Evolutionary conservation across 2,329 filamentous ascomycete genomes (phyloP).

Genomic region (Aspergillus sp.): DNA sequence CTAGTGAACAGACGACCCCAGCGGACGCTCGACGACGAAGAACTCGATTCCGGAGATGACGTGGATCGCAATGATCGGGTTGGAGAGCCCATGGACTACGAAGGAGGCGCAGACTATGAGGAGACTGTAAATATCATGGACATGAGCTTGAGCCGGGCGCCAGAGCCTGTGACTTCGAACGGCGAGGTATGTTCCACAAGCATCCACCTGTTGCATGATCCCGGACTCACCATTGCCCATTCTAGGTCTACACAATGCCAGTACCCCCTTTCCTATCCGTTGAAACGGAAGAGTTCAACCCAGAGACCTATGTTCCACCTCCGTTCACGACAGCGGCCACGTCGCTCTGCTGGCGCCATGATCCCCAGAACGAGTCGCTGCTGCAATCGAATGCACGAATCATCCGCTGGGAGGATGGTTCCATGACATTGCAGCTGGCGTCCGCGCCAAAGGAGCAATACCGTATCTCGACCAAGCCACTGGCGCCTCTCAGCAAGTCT

Average conservation of each 20-base stretch:
- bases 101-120: slow-evolving; percentile 42
- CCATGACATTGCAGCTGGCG: slow-evolving; percentile 65
- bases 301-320: slow-evolving; percentile 62
- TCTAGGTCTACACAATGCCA: slow-evolving; percentile 62
- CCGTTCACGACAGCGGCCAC: slow-evolving; percentile 65
- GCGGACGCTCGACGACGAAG: slow-evolving; percentile 60
- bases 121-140: slow-evolving; percentile 57
- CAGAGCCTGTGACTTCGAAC: slow-evolving; percentile 54
- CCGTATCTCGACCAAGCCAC: slow-evolving; percentile 58
- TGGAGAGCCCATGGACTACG: slow-evolving; percentile 48
- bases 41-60: slow-evolving; percentile 66
- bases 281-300: slow-evolving; percentile 62
- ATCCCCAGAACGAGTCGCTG: slow-evolving; percentile 57
- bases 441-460: slow-evolving; percentile 63
- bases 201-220: background rate
- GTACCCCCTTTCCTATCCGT: slow-evolving; percentile 65
- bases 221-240: slow-evolving; percentile 1
- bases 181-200: slow-evolving; percentile 36
- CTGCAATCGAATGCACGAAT: slow-evolving; percentile 68
- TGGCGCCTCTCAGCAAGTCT: slow-evolving; percentile 58
- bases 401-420: slow-evolving; percentile 68
- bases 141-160: slow-evolving; percentile 58
- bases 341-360: slow-evolving; percentile 66
- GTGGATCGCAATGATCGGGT: slow-evolving; percentile 57
- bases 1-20: slow-evolving; percentile 29